These are phyloP conservation scores for Aegilops speltoides DNA, from an alignment of 176 grass and related monocot genomes.

Conservation along the genomic window DNA sequence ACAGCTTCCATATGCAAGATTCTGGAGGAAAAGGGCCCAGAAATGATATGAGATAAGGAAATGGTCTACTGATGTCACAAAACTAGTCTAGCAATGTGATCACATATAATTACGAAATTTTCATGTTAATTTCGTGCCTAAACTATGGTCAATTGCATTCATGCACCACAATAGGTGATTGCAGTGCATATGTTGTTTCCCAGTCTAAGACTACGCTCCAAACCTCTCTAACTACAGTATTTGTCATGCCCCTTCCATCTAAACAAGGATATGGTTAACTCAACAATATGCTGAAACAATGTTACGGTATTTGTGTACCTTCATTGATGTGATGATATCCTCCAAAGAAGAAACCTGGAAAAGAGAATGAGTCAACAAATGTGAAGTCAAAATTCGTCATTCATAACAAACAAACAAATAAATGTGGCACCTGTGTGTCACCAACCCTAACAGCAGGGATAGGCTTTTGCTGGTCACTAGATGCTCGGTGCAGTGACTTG, in stretches of 20 bases:
- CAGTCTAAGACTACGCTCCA: neutral
- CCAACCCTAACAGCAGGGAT: conserved; percentile 55
- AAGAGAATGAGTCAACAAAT: conserved; percentile 9
- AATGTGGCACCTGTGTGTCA: conserved; percentile 69
- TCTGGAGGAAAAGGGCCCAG: neutral
- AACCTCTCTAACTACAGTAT: neutral
- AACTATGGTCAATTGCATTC: neutral
- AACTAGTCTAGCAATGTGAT: neutral
- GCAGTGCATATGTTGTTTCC: neutral
- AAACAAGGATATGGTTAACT: neutral
- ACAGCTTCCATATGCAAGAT: neutral
- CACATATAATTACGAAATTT: neutral
- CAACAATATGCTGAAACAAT: neutral
- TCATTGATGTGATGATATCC: conserved; percentile 84
- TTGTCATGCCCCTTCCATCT: neutral
- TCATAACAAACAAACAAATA: neutral
- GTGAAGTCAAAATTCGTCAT: neutral
- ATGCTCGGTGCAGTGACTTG: conserved; percentile 66
- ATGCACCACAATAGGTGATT: neutral
- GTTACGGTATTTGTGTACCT: conserved; percentile 36
- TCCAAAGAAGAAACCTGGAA: conserved; percentile 80
- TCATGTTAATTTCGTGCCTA: neutral
- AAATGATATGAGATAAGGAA: neutral
- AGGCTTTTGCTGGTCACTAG: conserved; percentile 55
- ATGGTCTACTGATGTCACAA: neutral